Base-by-base conservation (phyloP, 345 rosid species). In the Eucalyptus guilfoylei region DNA sequence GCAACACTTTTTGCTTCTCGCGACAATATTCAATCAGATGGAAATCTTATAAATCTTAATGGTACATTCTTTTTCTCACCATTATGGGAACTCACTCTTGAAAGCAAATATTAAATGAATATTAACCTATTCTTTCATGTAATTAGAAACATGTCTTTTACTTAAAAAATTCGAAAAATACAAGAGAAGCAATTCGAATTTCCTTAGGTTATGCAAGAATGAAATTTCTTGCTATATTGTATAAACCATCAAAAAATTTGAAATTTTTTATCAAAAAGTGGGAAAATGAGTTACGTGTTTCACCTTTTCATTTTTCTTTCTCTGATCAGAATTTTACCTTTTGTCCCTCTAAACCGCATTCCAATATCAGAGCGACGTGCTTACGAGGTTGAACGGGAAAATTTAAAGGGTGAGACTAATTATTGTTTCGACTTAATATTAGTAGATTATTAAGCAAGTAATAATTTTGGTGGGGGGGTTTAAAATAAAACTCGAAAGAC, bases 171-270 rank as follows among this genome's bases (percentile, higher is more conserved):
- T 60, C 0, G 0, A 6, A 28, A 64, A 62, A n/a, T 14, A 64
- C 19, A 34, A 64, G 76, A n/a, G 76, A 4, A 4, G 69, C 69
- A 64, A 14, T 64, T n/a, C 21, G 9, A n/a, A 4, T 64, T n/a
- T n/a, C 11, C 76, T 64, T n/a, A n/a, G 37, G 34, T n/a, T 64
- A n/a, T 30, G 34, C 37, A 15, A n/a, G 72, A 64, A 30, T 14
- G 19, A n/a, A 64, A 4, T 14, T 4, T 0, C 19, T 14, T 30
- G 72, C 9, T 64, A 32, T 30, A 60, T 6, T 1, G 4, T 6
- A 30, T 11, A 0, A 30, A 60, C 0, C 0, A 6, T 60, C 67
- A 5, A 60, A 11, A 16, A 11, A 60, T 60, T 28, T 13, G 14
- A 28, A 28, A 60, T 21, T 8, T 67, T 0, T 16, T 32, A 67